Conservation (phyloP, 768 basidiomycete genomes). For the Rubroboletus pulcherrimus region DNA sequence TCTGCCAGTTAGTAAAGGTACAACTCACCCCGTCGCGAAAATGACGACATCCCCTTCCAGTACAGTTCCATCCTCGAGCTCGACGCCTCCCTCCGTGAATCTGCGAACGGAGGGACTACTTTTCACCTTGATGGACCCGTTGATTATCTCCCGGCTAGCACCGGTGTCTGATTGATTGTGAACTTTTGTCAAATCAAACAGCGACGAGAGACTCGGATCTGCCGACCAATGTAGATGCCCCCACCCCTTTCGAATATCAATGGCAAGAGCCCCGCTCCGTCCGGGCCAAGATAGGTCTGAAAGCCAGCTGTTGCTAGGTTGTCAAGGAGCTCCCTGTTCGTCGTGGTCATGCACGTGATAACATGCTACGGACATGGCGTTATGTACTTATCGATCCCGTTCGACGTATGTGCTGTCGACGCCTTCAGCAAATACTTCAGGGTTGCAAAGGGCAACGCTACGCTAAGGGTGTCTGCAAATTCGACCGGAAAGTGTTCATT, state of each 20-base stretch:
- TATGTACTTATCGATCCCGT: conserved; percentile 23
- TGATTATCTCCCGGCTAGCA: conserved; percentile 42
- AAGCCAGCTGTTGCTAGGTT: conserved; percentile 36
- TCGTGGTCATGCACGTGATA: neutral
- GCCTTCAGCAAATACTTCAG: conserved; percentile 13
- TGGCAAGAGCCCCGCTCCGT: conserved; percentile 34
- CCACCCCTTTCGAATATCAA: conserved; percentile 33
- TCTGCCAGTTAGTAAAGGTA: neutral
- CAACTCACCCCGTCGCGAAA: conserved; percentile 33
- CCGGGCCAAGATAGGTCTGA: conserved; percentile 35
- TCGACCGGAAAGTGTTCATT: conserved; percentile 26
- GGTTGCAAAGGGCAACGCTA: conserved; percentile 21
- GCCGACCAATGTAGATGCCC: conserved; percentile 39
- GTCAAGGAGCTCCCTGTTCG: conserved; percentile 36
- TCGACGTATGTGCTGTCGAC: conserved; percentile 1
- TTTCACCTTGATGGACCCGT: conserved; percentile 51
- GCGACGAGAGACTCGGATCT: neutral
- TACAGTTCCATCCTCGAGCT: conserved; percentile 26
- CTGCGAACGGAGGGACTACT: conserved; percentile 28
- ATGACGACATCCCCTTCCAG: conserved; percentile 30
- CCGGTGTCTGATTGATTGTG: conserved; percentile 30
- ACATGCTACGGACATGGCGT: neutral
- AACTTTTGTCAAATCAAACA: neutral
- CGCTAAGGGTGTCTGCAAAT: conserved; percentile 22
- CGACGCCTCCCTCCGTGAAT: conserved; percentile 29